phyloP scores from a whole-genome alignment of 495 filamentous ascomycete species.

The Talaromyces trachyspermus region DNA sequence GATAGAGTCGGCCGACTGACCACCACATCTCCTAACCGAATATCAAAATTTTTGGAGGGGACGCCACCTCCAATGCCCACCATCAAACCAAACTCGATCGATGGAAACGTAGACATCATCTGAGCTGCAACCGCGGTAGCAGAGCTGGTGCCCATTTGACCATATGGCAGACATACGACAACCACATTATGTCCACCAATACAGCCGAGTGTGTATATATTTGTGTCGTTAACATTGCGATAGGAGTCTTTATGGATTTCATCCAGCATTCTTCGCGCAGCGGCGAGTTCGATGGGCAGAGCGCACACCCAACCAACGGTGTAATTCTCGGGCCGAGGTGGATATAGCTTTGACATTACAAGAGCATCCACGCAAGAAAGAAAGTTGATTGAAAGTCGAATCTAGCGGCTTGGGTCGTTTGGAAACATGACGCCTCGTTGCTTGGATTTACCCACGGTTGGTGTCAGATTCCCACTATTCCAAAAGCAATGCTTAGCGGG shows the following conservation, averaged over 20 bases:
- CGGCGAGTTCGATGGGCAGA: conserved; percentile 26
- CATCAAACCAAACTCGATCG: conserved; percentile 25
- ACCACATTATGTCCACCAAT: conserved; percentile 33
- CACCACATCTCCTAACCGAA: conserved; percentile 22
- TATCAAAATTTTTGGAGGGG: conserved; percentile 17
- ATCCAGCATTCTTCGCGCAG: conserved; percentile 31
- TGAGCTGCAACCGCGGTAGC: conserved; percentile 21
- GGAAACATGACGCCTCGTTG: too few species aligned
- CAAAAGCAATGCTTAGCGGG: too few species aligned
- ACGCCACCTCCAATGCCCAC: conserved; percentile 35
- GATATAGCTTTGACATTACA: too few species aligned
- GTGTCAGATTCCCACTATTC: too few species aligned
- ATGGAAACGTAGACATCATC: conserved; percentile 21
- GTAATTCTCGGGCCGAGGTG: conserved; percentile 31
- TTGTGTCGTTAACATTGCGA: conserved; percentile 12
- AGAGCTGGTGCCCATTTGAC: conserved; percentile 15
- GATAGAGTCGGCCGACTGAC: conserved; percentile 13
- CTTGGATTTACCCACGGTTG: too few species aligned
- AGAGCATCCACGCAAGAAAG: too few species aligned
- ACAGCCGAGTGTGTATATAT: conserved; percentile 26
- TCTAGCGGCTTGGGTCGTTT: too few species aligned
- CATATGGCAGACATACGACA: conserved; percentile 17
- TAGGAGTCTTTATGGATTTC: conserved; percentile 19
- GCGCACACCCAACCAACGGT: conserved; percentile 42
- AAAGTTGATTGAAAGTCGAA: too few species aligned